Base-by-base conservation (phyloP, 139 green algal genomes). In the Chlorokybus atmophyticus region DNA sequence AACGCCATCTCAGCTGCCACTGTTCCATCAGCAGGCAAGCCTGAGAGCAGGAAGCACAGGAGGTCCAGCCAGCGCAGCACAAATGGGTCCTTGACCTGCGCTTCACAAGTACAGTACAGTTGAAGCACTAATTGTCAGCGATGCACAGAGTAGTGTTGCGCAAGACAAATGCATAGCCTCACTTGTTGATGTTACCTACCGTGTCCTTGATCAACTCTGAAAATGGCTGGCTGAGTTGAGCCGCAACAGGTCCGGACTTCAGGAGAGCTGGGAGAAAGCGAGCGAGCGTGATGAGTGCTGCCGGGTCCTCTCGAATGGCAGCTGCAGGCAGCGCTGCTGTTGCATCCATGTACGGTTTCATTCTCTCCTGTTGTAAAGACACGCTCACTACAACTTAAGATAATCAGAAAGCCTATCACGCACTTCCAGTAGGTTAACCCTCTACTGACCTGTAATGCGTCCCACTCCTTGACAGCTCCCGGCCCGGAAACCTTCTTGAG, bases 31-130 rank as follows among this genome's bases (percentile, higher is more conserved):
- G 89, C 83, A 8, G 85, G 83, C 52, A 93, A 68, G 1, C 92
- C 91, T 6, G 64, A 85, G 10, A 99, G 74, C 56, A 99, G 66
- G 77, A 98, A 99, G 72, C 71, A 91, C 25, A 96, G 78, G 59
- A 99, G 78, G 71, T 97, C 82, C 49, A 97, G 64, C 78, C 84
- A 97, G 76, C 93, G 90, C 26, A 55, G 59, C 7, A 95, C 80
- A 67, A 96, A 97, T 19, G 70, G 68, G 62, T 95, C 80, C 8
- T 40, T 76, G 5, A 93, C 42, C 0, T 32, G 42, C 26, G 38
- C 56, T 0, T 25, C n/a, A 24, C n/a, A n/a, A n/a, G n/a, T n/a
- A n/a, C n/a, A n/a, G n/a, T n/a, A n/a, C n/a, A n/a, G n/a, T n/a
- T n/a, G n/a, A n/a, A n/a, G n/a, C n/a, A n/a, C n/a, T n/a, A n/a